Conservation (phyloP, 1,284 basidiomycete genomes). For the Papiliotrema fonsecae region DNA sequence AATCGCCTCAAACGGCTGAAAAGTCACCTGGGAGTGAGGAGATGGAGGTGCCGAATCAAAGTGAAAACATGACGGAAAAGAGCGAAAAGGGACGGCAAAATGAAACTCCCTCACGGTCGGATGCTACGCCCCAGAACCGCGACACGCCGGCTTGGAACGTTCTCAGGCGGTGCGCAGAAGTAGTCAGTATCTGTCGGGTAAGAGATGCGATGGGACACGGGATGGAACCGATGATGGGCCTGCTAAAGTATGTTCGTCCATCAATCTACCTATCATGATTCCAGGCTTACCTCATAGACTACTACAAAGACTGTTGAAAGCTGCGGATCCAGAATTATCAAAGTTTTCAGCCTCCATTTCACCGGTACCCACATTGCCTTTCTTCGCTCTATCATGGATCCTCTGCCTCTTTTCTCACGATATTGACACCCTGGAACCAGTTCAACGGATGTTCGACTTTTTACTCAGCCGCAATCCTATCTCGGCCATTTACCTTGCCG, state of each 20-base stretch:
- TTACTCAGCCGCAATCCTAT: conserved; percentile 76
- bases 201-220: conserved; percentile 83
- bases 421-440: conserved; percentile 71
- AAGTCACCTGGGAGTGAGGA: too few species aligned
- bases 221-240: conserved; percentile 76
- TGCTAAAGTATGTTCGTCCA: conserved; percentile 62
- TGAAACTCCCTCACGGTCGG: too few species aligned
- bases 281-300: conserved; percentile 51
- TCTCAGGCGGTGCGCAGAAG: conserved; percentile 58
- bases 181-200: conserved; percentile 65
- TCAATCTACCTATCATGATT: background rate
- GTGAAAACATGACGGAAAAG: too few species aligned
- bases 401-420: conserved; percentile 89
- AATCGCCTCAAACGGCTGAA: too few species aligned
- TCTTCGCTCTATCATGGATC: conserved; percentile 80
- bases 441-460: conserved; percentile 85
- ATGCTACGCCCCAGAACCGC: too few species aligned
- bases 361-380: conserved; percentile 36
- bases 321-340: conserved; percentile 68
- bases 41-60: too few species aligned
- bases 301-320: conserved; percentile 62
- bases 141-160: conserved; percentile 53
- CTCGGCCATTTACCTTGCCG: conserved; percentile 71
- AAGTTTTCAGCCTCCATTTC: conserved; percentile 47
- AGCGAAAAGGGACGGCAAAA: too few species aligned